phyloP scores from a whole-genome alignment of 1,284 basidiomycete genomes.

The Pseudozyma hubeiensis region DNA sequence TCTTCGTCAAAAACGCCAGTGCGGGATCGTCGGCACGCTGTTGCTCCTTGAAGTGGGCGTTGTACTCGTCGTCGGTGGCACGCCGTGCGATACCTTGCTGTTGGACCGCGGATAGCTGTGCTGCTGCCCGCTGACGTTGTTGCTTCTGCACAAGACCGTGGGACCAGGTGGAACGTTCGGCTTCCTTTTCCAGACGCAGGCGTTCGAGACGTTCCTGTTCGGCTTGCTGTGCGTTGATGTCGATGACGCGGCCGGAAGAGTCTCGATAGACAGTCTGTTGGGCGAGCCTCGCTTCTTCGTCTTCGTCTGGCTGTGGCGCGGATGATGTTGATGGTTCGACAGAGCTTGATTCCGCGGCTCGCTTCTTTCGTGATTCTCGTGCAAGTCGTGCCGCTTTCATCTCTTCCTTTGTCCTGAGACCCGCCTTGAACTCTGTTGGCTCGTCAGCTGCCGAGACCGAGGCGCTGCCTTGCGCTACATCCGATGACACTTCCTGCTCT shows the following conservation, averaged over 20 bases:
- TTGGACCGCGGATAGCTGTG: slow-evolving; percentile 12
- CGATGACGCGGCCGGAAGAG: slow-evolving; percentile 85
- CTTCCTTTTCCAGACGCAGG: slow-evolving; percentile 72
- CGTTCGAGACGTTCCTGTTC: slow-evolving; percentile 75
- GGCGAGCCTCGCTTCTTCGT: slow-evolving; percentile 67
- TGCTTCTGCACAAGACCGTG: slow-evolving; percentile 81
- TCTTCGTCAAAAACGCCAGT: slow-evolving; percentile 86
- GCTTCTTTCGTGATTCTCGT: slow-evolving; percentile 21
- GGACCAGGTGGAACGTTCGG: slow-evolving; percentile 93
- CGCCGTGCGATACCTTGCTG: slow-evolving; percentile 12
- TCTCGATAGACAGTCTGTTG: slow-evolving; percentile 97
- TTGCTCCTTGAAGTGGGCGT: slow-evolving; percentile 81
- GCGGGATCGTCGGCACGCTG: slow-evolving; percentile 96
- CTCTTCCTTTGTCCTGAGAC: slow-evolving; percentile 51
- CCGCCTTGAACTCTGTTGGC: slow-evolving; percentile 34
- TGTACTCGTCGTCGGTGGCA: slow-evolving; percentile 86
- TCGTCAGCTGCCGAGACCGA: background rate
- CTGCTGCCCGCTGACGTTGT: slow-evolving; percentile 73
- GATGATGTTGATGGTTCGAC: background rate
- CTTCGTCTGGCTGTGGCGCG: slow-evolving; percentile 37
- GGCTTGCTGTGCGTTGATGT: slow-evolving; percentile 83
- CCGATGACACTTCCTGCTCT: background rate
- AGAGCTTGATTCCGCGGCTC: slow-evolving; percentile 5
- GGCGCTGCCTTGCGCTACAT: background rate
- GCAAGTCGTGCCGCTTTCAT: slow-evolving; percentile 49